Percentiles rank a stretch among this genome's conserved stretches.
Evolutionary conservation across 176 grass and related monocot species (phyloP).

Genomic region (Puccinellia tenuiflora): DNA sequence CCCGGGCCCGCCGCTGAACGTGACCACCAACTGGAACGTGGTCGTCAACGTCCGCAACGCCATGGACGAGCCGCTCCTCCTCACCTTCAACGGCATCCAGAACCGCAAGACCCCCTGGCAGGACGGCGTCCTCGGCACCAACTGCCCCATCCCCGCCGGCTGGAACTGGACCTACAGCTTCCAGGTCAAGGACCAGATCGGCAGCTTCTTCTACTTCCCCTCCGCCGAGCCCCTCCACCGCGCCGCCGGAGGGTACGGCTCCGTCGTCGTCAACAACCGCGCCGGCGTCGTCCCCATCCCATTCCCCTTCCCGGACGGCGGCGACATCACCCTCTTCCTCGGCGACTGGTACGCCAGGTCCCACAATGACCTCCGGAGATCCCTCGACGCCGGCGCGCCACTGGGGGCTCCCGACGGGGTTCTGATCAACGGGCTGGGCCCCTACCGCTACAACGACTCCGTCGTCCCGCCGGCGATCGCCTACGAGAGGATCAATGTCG

Average conservation of each 20-base stretch:
- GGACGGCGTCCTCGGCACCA: constrained; percentile 85
- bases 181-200: constrained; percentile 96
- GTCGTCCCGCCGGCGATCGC: constrained; percentile 49
- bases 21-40: constrained; percentile 95
- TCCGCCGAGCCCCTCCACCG: constrained; percentile 41
- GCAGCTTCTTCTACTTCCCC: constrained; percentile 91
- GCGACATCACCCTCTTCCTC: constrained; percentile 78
- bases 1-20: constrained; percentile 70
- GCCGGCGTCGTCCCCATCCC: constrained; percentile 72
- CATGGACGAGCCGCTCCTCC: constrained; percentile 86
- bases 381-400: constrained; percentile 43
- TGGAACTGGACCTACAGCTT: constrained; percentile 96
- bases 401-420: constrained; percentile 63
- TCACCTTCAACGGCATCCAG: constrained; percentile 89
- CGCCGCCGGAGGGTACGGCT: constrained; percentile 62
- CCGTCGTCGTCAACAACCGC: constrained; percentile 77
- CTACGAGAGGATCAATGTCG: constrained; percentile 76
- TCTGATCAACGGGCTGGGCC: constrained; percentile 73
- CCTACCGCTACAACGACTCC: constrained; percentile 66
- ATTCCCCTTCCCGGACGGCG: constrained; percentile 73
- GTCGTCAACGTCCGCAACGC: constrained; percentile 78
- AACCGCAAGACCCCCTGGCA: constrained; percentile 75
- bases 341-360: constrained; percentile 62
- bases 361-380: constrained; percentile 59
- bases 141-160: constrained; percentile 69